phyloP scores from a whole-genome alignment of 345 rosid genomes.

The Arabidopsis suecica region DNA sequence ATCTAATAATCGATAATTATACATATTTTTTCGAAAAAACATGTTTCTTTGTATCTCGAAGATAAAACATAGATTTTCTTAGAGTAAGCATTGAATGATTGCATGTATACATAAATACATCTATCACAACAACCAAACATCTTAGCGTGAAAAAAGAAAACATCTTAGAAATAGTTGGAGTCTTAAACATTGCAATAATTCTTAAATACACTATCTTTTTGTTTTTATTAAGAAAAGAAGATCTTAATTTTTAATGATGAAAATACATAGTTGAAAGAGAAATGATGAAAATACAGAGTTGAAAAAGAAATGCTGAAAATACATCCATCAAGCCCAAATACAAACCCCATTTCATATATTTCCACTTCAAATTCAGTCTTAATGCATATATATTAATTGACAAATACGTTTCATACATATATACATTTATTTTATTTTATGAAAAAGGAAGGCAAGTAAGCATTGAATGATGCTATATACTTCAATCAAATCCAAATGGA shows the following conservation, averaged over 20 bases:
- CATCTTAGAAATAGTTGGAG: constrained; percentile 3
- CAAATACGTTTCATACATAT: neutral
- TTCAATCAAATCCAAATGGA: constrained; percentile 39
- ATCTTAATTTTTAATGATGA: neutral
- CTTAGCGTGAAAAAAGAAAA: neutral
- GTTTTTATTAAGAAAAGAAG: no score
- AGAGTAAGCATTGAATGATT: neutral
- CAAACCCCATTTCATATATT: neutral
- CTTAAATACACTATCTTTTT: no score
- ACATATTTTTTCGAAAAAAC: neutral
- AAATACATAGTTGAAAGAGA: neutral
- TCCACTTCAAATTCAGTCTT: constrained; percentile 18
- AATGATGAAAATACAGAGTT: neutral
- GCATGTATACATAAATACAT: neutral
- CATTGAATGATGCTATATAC: constrained; percentile 35
- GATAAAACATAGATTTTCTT: neutral
- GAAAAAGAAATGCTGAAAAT: neutral
- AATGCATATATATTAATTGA: constrained; percentile 16
- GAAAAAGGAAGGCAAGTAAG: constrained; percentile 19
- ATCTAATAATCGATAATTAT: neutral
- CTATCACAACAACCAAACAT: constrained; percentile 7
- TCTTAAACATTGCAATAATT: neutral
- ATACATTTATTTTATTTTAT: neutral
- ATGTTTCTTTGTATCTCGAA: neutral
- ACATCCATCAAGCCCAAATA: neutral